phyloP scores from a whole-genome alignment of 768 basidiomycete species.

The Myochromella boudieri region DNA sequence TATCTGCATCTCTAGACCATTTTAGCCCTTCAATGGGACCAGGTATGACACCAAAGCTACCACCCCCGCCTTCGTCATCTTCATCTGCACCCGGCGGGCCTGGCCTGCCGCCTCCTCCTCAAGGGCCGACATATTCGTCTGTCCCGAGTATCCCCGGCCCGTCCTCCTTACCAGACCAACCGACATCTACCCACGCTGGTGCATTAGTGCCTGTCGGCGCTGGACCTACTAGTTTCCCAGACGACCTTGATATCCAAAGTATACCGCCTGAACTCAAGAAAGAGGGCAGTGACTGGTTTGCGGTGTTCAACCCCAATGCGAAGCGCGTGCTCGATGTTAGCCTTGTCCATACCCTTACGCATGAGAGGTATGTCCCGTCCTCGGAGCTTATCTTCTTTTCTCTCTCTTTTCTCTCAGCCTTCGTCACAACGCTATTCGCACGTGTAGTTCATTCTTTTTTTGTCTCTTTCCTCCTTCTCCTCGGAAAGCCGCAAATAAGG shows the following conservation, averaged over 20 bases:
- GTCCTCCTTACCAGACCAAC: constrained; percentile 11
- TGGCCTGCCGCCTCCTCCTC: constrained; percentile 20
- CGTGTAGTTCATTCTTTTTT: background rate
- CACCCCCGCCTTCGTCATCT: constrained; percentile 29
- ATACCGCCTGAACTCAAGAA: constrained; percentile 59
- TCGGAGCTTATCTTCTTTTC: background rate
- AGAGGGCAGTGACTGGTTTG: constrained; percentile 88
- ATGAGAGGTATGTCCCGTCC: constrained; percentile 67
- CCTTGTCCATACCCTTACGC: constrained; percentile 84
- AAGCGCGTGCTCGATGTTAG: constrained; percentile 78
- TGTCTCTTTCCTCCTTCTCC: constrained; percentile 1
- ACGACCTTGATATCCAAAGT: constrained; percentile 38
- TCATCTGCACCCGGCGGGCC: constrained; percentile 34
- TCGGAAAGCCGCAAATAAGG: background rate
- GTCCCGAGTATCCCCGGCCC: constrained; percentile 13
- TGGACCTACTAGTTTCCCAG: constrained; percentile 38
- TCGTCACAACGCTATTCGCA: background rate
- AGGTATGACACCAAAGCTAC: constrained; percentile 37
- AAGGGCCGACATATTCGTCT: constrained; percentile 11
- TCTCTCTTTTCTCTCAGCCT: background rate
- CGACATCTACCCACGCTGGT: constrained; percentile 11
- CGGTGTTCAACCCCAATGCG: constrained; percentile 79
- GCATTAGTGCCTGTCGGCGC: constrained; percentile 19
- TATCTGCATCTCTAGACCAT: constrained; percentile 25
- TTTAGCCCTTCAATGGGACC: constrained; percentile 38